These are phyloP conservation scores for Durio zibethinus DNA, from an alignment of 345 rosid species.

Conservation along the genomic window DNA sequence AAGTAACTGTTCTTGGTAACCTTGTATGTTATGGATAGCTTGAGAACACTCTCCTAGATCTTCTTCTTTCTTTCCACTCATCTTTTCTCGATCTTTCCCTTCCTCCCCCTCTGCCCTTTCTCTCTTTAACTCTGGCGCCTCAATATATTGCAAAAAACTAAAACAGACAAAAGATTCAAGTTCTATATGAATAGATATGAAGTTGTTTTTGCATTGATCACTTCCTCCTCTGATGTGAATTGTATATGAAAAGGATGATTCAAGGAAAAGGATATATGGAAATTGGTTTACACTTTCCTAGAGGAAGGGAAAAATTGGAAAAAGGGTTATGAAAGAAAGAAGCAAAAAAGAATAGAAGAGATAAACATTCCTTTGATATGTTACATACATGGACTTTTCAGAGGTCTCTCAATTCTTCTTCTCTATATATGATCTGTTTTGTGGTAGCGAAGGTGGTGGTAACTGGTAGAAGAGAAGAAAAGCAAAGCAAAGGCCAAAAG, in stretches of 20 bases:
- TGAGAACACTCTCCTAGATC: constrained; percentile 59
- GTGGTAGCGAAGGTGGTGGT: constrained; percentile 3
- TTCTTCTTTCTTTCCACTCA: constrained; percentile 72
- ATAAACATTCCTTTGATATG: constrained; percentile 37
- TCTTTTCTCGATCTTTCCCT: constrained; percentile 9
- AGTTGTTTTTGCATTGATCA: constrained; percentile 16
- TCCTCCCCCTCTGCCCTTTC: constrained; percentile 7
- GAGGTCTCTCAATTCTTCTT: constrained; percentile 13
- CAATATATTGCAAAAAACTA: background rate
- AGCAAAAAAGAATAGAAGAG: constrained; percentile 19
- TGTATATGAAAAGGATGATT: background rate
- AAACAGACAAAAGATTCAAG: constrained; percentile 11
- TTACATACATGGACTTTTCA: constrained; percentile 18
- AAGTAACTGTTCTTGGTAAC: constrained; percentile 61
- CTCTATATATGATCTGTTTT: background rate
- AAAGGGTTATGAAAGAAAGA: constrained; percentile 1
- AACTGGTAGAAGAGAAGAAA: background rate
- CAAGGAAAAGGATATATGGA: constrained; percentile 10
- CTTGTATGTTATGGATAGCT: constrained; percentile 55
- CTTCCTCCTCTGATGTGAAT: constrained; percentile 7
- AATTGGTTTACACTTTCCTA: constrained; percentile 13
- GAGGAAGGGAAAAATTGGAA: background rate
- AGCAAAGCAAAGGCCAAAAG: constrained; percentile 2
- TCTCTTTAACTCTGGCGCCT: background rate
- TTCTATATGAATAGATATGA: background rate